Evolutionary conservation across 306 rosid species (phyloP).

Genomic region (Cicer cuneatum): DNA sequence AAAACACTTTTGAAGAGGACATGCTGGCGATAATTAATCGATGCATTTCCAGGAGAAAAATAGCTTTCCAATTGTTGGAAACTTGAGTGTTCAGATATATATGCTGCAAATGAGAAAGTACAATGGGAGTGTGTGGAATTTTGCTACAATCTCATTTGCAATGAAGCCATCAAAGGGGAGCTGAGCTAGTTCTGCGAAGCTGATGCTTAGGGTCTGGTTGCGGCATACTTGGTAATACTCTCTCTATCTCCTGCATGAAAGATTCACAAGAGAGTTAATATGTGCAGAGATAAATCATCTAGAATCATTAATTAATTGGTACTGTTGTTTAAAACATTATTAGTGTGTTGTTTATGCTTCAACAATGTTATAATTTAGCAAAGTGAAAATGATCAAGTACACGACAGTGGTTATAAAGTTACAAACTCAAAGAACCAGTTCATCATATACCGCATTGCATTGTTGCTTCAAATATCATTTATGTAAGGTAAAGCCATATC

Average conservation of each 20-base stretch:
- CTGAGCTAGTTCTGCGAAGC: slow-evolving; percentile 63
- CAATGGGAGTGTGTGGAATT: slow-evolving; percentile 12
- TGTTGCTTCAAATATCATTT: slow-evolving; percentile 25
- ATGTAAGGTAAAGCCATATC: slow-evolving; percentile 19
- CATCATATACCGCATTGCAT: neutral
- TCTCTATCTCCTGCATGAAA: slow-evolving; percentile 56
- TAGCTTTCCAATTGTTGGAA: slow-evolving; percentile 44
- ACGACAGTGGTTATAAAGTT: neutral
- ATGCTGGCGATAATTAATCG: slow-evolving; percentile 32
- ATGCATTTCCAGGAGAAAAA: slow-evolving; percentile 35
- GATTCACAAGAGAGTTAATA: slow-evolving; percentile 35
- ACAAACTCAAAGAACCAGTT: slow-evolving; percentile 18
- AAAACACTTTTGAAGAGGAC: slow-evolving; percentile 42
- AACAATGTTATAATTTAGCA: slow-evolving; percentile 24
- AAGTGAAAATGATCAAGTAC: slow-evolving; percentile 15
- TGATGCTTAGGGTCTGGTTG: slow-evolving; percentile 56
- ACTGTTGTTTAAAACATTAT: neutral
- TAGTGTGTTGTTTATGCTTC: slow-evolving; percentile 10
- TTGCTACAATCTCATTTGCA: slow-evolving; percentile 33
- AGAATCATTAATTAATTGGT: neutral
- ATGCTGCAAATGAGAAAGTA: slow-evolving; percentile 41
- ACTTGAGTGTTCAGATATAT: slow-evolving; percentile 24
- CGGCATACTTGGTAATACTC: slow-evolving; percentile 48
- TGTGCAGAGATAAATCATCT: slow-evolving; percentile 24
- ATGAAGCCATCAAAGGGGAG: slow-evolving; percentile 47